Conservation (phyloP, 164 flowering plant species). For the Echeveria elegans region DNA sequence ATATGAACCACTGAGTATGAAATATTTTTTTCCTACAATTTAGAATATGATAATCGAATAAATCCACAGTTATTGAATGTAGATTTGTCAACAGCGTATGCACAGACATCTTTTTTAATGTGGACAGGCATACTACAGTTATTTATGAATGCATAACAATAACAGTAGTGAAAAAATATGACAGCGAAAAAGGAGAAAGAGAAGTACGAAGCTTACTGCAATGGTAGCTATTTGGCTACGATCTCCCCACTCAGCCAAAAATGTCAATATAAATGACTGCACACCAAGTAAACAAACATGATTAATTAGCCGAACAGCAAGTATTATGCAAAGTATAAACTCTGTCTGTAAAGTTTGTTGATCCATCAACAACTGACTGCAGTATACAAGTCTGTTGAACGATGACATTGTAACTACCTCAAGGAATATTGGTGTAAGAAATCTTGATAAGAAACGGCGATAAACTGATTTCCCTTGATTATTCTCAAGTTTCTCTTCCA, state of each 20-base stretch:
- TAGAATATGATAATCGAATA: no score
- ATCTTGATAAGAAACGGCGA: conserved; percentile 87
- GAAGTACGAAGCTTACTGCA: conserved; percentile 58
- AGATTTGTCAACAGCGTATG: no score
- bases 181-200: background rate
- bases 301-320: background rate
- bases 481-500: conserved; percentile 87
- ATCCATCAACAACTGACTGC: no score
- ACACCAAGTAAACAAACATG: conserved; percentile 11
- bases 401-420: conserved; percentile 43
- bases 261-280: conserved; percentile 93
- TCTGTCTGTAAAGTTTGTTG: no score
- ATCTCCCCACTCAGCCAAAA: conserved; percentile 99
- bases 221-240: conserved; percentile 99
- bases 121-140: background rate
- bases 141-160: background rate
- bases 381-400: background rate
- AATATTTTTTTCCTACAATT: no score
- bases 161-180: background rate
- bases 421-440: conserved; percentile 89
- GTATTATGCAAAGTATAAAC: background rate
- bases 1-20: no score
- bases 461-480: conserved; percentile 77
- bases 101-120: background rate
- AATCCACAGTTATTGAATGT: no score